A percentile compares a stretch with the other conserved stretches of the same genome.
Conservation (phyloP, 768 basidiomycete species). For the Leccinum boreale region DNA sequence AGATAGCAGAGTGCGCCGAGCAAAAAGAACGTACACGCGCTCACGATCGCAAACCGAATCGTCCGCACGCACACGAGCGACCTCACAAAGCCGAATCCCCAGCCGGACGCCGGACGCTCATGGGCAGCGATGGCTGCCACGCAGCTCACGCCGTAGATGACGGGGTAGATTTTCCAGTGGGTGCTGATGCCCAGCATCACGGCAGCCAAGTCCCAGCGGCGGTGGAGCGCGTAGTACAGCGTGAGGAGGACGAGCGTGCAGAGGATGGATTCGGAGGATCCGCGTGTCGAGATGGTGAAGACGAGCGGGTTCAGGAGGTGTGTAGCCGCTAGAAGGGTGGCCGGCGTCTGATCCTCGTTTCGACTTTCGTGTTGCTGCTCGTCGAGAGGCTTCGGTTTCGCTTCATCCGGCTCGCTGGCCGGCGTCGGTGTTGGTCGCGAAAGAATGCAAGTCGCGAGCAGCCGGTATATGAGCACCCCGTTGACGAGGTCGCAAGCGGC, state of each 20-base stretch:
- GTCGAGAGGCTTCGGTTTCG: constrained; percentile 9
- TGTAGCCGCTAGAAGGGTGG: constrained; percentile 57
- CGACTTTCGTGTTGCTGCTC: background rate
- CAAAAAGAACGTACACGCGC: constrained; percentile 61
- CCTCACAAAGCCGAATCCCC: constrained; percentile 29
- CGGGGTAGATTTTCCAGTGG: constrained; percentile 97
- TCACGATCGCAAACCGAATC: constrained; percentile 65
- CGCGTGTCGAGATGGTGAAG: constrained; percentile 94
- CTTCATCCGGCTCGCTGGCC: background rate
- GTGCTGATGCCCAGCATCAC: constrained; percentile 76
- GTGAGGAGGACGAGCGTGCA: constrained; percentile 74
- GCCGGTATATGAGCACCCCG: constrained; percentile 64
- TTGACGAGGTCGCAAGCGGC: constrained; percentile 79
- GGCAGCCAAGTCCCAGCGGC: constrained; percentile 63
- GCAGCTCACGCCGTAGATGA: constrained; percentile 84
- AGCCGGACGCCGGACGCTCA: constrained; percentile 14
- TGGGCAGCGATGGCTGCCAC: constrained; percentile 35
- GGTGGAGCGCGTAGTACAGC: constrained; percentile 55
- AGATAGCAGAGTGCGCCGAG: constrained; percentile 67
- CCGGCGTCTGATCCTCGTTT: constrained; percentile 17
- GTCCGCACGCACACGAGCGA: constrained; percentile 48
- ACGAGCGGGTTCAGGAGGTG: constrained; percentile 94
- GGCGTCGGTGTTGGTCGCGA: constrained; percentile 20
- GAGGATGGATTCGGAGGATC: constrained; percentile 90
- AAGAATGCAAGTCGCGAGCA: constrained; percentile 53